phyloP scores from a whole-genome alignment of 164 flowering plant species.

The Magnolia changhungtana region DNA sequence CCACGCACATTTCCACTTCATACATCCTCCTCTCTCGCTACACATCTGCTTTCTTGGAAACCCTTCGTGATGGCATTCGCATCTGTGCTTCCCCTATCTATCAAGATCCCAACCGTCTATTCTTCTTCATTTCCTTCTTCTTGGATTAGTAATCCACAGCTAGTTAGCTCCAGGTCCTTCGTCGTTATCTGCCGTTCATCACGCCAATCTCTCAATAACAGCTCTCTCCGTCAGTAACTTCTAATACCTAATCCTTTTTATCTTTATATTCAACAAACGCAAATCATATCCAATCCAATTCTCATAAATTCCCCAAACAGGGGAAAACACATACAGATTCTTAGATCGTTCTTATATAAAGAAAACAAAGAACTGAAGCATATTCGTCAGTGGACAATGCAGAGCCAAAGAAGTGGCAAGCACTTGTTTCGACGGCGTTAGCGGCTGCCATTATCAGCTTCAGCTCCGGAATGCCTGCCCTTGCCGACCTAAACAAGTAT shows the following conservation, averaged over 20 bases:
- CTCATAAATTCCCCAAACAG: not conserved
- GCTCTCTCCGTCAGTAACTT: slow-evolving; percentile 8
- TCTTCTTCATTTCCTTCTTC: slow-evolving; percentile 12
- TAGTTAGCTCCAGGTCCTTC: slow-evolving; percentile 4
- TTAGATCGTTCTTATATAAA: not conserved
- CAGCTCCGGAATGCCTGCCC: slow-evolving; percentile 44
- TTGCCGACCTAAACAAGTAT: slow-evolving; percentile 88
- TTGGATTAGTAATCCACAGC: not conserved
- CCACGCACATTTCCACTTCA: not conserved
- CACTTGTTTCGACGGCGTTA: slow-evolving; percentile 57
- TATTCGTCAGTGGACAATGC: not conserved
- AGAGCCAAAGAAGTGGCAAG: slow-evolving; percentile 50
- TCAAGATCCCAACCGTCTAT: slow-evolving; percentile 14
- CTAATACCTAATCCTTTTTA: not conserved
- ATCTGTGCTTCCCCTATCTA: slow-evolving; percentile 18
- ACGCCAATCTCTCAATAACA: not conserved
- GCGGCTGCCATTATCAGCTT: slow-evolving; percentile 59
- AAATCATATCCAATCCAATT: not conserved
- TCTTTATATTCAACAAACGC: not conserved
- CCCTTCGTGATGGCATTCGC: slow-evolving; percentile 17
- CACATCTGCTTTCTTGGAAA: not conserved
- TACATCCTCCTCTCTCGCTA: too few species aligned
- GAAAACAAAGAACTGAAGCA: not conserved
- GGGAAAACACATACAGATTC: not conserved
- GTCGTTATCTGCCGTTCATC: slow-evolving; percentile 7